Evolutionary conservation across 257 asterid genomes (phyloP), one percentile per base, ranked within the genome.

Genomic region (Solanum dulcamara): DNA sequence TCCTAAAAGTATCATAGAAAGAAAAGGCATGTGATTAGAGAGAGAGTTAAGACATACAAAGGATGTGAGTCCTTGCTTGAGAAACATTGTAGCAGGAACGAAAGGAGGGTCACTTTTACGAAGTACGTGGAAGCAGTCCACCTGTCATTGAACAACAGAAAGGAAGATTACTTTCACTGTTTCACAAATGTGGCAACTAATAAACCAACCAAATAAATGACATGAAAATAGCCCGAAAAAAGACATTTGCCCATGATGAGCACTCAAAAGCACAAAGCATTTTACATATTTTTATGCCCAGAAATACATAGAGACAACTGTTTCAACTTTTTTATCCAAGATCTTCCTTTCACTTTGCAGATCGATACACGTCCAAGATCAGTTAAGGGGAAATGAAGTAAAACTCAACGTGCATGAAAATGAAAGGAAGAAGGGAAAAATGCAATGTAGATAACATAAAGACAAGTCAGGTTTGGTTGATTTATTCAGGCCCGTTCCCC

Each of bases 91-190:
- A 84, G 95, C 88, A 84, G 98, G 98, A 55, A 92, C 98, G 88
- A 96, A 96, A 35, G 97, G 98, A 88, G 99, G 98, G 89, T 96
- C 98, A 80, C 98, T 94, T 92, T 93, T 96, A 42, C 98, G 97
- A 90, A 96, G 92, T 88, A 94, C 98, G 68, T 94, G 99, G 87
- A 96, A 93, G 89, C 96, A 93, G 84, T 96, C 98, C 87, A 96
- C 99, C 99, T 96, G 97, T 86, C 86, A 89, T 70, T 48, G 85
- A 83, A 83, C 55, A 67, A 46, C 35, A 62, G 75, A 59, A 40
- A 44, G 32, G 79, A 32, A 83, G 75, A 24, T 83, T 38, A 30
- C 42, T 38, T 38, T 59, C 30, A 59, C n/a, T 59, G 67, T n/a
- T 59, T 40, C 44, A n/a, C 4, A 42, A 81, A 46, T 40, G 57